A percentile compares a stretch with the other conserved stretches of the same genome.
Evolutionary conservation across 2,329 filamentous ascomycete genomes (phyloP).

Genomic region (Fonsecaea nubica): DNA sequence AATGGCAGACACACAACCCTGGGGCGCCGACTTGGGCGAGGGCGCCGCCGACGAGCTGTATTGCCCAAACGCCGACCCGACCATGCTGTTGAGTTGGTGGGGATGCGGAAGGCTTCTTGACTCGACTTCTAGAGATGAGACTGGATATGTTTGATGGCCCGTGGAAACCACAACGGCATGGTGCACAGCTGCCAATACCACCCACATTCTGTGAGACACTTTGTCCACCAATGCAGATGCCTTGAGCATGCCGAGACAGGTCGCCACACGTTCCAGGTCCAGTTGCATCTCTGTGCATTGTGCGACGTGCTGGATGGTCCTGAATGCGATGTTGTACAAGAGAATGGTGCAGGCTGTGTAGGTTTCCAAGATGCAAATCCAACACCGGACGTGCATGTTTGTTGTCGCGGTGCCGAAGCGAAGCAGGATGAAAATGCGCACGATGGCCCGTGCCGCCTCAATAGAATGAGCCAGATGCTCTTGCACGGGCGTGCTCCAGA

Average conservation of each 20-base stretch:
- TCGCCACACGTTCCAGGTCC: neutral
- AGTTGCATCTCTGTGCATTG: neutral
- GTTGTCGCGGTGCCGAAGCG: conserved; percentile 3
- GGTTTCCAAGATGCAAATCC: neutral
- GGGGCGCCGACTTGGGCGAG: neutral
- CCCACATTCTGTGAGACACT: neutral
- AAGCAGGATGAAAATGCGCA: neutral
- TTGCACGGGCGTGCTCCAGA: neutral
- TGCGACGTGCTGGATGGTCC: conserved; percentile 1
- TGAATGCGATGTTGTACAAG: neutral
- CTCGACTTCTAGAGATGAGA: neutral
- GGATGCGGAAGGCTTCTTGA: neutral
- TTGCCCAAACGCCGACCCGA: neutral
- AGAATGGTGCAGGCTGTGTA: conserved; percentile 4
- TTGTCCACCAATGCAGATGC: neutral
- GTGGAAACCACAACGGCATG: neutral
- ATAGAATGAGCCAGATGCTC: neutral
- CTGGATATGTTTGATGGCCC: neutral
- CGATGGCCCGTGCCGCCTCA: conserved; percentile 2
- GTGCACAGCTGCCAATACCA: neutral
- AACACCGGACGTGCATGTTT: conserved; percentile 1
- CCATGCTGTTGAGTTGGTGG: neutral
- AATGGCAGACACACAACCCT: neutral
- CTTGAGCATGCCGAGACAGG: conserved; percentile 5
- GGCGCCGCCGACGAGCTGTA: neutral